Evolutionary conservation across 345 rosid genomes (phyloP), one percentile per base, ranked within the genome.

Genomic region (Syzygium aromaticum): DNA sequence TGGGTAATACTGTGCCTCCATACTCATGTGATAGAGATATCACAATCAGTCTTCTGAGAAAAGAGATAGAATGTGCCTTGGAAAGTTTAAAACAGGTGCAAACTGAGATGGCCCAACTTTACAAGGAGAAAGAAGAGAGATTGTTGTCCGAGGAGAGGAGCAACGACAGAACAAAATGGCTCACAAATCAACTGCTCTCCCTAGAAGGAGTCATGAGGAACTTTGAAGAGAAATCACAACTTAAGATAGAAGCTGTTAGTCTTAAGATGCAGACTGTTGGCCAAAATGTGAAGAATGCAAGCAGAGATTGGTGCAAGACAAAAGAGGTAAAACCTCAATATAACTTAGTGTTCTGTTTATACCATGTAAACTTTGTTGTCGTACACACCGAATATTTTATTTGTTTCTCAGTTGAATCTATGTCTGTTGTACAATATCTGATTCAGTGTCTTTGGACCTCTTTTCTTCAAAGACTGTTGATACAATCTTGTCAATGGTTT

Each of bases 31-130:
- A 89, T 87, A 93, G 94, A 92, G 95, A 94, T 85, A 84, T 89
- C 87, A 91, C 95, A 85, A 89, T 95, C 88, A 85, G 90, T 88
- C 94, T 95, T 91, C 91, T 97, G 88, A 96, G 90, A 92, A 89
- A 88, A 91, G 99, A 96, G 93, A 90, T 95, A 86, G 96, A 92
- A 90, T 94, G 92, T 89, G 98, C 99, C 38, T 91, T 96, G 86
- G 92, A 87, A 88, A 93, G 96, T 90, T 91, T 97, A 88, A 92
- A 93, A 89, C 96, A 94, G 85, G 93, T 96, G 88, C 94, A 93
- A 89, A 85, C 88, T 91, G 96, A 96, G 89, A 93, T 97, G 94
- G 89, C 87, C 88, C 94, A 87, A 89, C 88, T 96, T 86, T 92
- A 86, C 53, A 85, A 86, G 9, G 96, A 94, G 94, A 96, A 95